Conservation (phyloP, 1,284 basidiomycete genomes). For the Coriolopsis trogii region DNA sequence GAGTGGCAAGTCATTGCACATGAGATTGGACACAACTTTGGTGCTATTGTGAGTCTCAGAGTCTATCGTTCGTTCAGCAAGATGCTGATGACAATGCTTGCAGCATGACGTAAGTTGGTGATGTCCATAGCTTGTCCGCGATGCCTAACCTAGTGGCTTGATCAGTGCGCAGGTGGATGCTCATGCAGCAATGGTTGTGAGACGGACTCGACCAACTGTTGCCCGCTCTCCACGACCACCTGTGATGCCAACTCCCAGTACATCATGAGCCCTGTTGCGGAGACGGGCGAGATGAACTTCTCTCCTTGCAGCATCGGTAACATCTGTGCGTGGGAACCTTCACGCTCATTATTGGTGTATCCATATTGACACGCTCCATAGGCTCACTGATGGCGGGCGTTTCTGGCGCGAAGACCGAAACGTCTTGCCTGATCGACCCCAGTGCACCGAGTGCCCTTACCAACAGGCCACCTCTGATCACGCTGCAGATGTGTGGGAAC, state of each 20-base stretch:
- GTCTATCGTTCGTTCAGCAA: not conserved
- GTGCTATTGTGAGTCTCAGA: constrained; percentile 73
- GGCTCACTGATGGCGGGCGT: constrained; percentile 62
- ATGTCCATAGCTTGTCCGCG: not conserved
- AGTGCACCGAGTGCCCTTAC: constrained; percentile 47
- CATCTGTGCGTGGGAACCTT: constrained; percentile 76
- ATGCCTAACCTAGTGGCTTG: constrained; percentile 6
- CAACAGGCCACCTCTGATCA: constrained; percentile 48
- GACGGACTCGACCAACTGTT: constrained; percentile 52
- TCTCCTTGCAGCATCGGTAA: constrained; percentile 86
- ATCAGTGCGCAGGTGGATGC: constrained; percentile 74
- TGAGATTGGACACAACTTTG: constrained; percentile 91
- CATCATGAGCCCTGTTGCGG: constrained; percentile 84
- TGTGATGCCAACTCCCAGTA: constrained; percentile 74
- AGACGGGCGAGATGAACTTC: constrained; percentile 67
- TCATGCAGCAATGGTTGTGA: constrained; percentile 39
- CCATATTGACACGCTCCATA: constrained; percentile 31
- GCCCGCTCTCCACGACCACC: constrained; percentile 61
- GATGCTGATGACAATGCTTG: not conserved
- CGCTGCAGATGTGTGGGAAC: constrained; percentile 78
- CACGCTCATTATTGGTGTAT: too few species aligned
- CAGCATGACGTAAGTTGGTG: constrained; percentile 59
- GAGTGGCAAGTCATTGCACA: constrained; percentile 87
- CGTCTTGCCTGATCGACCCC: constrained; percentile 66
- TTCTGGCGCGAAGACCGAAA: constrained; percentile 47